Evolutionary conservation across 768 basidiomycete species (phyloP).

Genomic region (Coprinopsis strossmayeri): DNA sequence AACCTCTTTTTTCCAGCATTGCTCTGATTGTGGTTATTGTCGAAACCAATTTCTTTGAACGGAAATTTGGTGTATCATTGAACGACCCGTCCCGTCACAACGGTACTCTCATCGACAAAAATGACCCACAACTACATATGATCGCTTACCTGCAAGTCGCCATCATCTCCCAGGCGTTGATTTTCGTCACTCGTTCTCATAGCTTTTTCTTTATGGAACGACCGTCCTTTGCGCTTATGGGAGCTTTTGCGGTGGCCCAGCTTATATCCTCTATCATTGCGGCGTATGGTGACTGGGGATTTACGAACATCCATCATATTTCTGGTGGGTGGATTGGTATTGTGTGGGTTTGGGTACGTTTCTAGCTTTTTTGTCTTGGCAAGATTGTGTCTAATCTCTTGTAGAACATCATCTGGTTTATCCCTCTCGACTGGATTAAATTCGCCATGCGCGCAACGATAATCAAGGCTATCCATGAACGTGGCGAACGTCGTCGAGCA

Average conservation of each 20-base stretch:
- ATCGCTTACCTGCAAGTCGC: constrained; percentile 95
- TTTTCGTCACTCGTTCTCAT: constrained; percentile 93
- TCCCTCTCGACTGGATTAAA: constrained; percentile 93
- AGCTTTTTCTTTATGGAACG: constrained; percentile 97
- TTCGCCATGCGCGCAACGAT: constrained; percentile 93
- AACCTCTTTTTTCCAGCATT: constrained; percentile 35
- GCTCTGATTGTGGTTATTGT: constrained; percentile 79
- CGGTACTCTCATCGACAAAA: constrained; percentile 33
- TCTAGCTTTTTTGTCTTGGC: too few species aligned
- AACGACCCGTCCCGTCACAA: constrained; percentile 11
- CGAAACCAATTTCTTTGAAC: constrained; percentile 84
- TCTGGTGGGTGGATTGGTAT: constrained; percentile 97
- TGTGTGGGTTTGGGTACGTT: constrained; percentile 92
- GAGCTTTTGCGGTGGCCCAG: constrained; percentile 91
- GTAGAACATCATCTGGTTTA: constrained; percentile 93
- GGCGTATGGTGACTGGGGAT: constrained; percentile 89
- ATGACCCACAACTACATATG: constrained; percentile 78
- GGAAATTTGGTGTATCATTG: constrained; percentile 73
- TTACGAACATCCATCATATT: constrained; percentile 75
- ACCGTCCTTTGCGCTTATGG: constrained; percentile 82
- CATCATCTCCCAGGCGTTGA: constrained; percentile 97
- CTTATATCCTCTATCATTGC: constrained; percentile 95
- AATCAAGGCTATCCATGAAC: constrained; percentile 77
- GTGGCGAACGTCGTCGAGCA: constrained; percentile 49
- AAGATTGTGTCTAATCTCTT: constrained; percentile 13